Percentiles rank a stretch among this genome's conserved stretches.
Evolutionary conservation across 257 asterid genomes (phyloP).

Genomic region (Solanum clarkiae): DNA sequence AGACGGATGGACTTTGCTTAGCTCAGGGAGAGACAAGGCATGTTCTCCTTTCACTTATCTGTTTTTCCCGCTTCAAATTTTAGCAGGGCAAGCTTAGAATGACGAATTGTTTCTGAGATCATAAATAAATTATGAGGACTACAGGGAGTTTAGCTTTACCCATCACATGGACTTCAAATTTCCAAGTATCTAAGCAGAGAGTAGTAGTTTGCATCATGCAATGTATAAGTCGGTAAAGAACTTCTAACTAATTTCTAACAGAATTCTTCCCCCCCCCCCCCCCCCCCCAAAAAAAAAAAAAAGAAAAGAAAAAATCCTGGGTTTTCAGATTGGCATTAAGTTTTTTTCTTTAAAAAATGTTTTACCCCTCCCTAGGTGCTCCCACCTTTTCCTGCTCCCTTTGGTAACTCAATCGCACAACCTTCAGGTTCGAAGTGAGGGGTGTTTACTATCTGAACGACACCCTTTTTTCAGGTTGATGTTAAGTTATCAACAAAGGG

Average conservation of each 20-base stretch:
- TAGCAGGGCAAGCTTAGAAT: not conserved
- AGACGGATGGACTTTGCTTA: constrained; percentile 84
- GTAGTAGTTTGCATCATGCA: not conserved
- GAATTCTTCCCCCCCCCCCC: not conserved
- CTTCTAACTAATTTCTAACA: not conserved
- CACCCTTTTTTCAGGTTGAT: not conserved
- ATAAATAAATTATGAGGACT: not conserved
- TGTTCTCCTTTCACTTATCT: not conserved
- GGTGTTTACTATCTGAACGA: no score
- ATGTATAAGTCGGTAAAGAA: not conserved
- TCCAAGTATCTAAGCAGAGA: not conserved
- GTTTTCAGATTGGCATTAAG: not conserved
- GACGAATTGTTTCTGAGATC: not conserved
- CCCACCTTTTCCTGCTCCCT: no score
- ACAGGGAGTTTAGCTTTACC: not conserved
- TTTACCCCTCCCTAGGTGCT: no score
- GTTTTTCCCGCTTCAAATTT: not conserved
- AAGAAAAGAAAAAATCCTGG: not conserved
- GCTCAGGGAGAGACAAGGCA: constrained; percentile 97
- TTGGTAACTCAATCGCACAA: no score
- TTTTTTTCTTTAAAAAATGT: not conserved
- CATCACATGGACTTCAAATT: not conserved
- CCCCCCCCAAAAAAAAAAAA: no score
- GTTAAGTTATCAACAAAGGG: not conserved
- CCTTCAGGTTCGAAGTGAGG: no score